A percentile compares a stretch with the other conserved stretches of the same genome.
Conservation (phyloP, 176 grass and related monocot genomes). For the Chloris gayana region DNA sequence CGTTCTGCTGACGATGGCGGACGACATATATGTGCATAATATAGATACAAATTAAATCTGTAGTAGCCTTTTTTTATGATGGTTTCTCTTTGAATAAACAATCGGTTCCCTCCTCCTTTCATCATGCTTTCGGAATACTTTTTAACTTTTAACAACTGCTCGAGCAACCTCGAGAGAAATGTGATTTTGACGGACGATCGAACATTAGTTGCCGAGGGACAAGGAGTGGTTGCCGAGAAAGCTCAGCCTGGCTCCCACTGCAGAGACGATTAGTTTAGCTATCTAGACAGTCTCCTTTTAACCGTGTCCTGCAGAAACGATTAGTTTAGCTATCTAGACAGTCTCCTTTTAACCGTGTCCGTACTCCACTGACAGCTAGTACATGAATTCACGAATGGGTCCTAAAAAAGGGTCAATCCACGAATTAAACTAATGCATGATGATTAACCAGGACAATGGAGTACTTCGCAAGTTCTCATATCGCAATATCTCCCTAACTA, state of each 20-base stretch:
- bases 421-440: background rate
- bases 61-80: background rate
- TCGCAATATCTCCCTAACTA: background rate
- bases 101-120: background rate
- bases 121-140: background rate
- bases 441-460: background rate
- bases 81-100: background rate
- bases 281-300: background rate
- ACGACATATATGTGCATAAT: background rate
- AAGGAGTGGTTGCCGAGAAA: background rate
- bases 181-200: slow-evolving; percentile 15
- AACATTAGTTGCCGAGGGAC: background rate
- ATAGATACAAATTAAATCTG: background rate
- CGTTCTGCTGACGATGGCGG: background rate
- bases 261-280: background rate
- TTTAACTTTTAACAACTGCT: background rate
- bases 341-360: background rate
- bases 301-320: slow-evolving; percentile 4
- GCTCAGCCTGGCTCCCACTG: slow-evolving; percentile 6
- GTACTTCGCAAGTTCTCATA: background rate
- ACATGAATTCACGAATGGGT: too few species aligned
- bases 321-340: background rate
- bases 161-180: slow-evolving; percentile 2
- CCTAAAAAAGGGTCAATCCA: too few species aligned
- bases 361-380: slow-evolving; percentile 8